Conservation (phyloP, 192 early-diverging fungal species). For the Jimgerdemannia lactiflua region DNA sequence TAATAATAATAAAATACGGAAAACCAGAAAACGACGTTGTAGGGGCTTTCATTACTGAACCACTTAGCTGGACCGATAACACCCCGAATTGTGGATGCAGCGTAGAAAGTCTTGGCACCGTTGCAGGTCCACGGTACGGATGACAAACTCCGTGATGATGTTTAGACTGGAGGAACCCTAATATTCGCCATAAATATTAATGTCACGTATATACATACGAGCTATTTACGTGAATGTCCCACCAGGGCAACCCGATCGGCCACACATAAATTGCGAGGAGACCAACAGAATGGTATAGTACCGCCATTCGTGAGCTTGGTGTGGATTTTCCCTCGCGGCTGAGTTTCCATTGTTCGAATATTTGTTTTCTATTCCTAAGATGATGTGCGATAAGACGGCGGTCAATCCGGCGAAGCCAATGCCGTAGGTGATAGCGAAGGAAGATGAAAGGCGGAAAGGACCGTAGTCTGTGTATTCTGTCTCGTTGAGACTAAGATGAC, state of each 20-base stretch:
- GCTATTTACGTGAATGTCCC: constrained; percentile 56
- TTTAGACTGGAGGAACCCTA: constrained; percentile 57
- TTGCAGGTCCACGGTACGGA: constrained; percentile 62
- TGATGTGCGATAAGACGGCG: constrained; percentile 51
- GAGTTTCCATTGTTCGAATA: constrained; percentile 35
- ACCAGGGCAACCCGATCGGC: constrained; percentile 69
- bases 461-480: constrained; percentile 37
- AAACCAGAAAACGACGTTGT: constrained; percentile 45
- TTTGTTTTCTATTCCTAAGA: constrained; percentile 57
- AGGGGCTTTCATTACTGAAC: constrained; percentile 50
- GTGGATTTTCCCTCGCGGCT: constrained; percentile 52
- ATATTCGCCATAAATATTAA: constrained; percentile 81
- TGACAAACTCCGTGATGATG: constrained; percentile 68
- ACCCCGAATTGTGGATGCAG: constrained; percentile 78
- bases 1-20: constrained; percentile 49
- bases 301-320: constrained; percentile 62
- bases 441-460: constrained; percentile 43
- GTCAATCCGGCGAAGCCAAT: constrained; percentile 53
- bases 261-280: constrained; percentile 47
- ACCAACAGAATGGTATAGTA: constrained; percentile 47
- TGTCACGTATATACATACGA: constrained; percentile 50
- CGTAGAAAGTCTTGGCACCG: constrained; percentile 54
- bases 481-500: constrained; percentile 49
- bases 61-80: constrained; percentile 67
- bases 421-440: constrained; percentile 49